Conservation (phyloP, 257 asterid genomes). For the Echites panduratus region DNA sequence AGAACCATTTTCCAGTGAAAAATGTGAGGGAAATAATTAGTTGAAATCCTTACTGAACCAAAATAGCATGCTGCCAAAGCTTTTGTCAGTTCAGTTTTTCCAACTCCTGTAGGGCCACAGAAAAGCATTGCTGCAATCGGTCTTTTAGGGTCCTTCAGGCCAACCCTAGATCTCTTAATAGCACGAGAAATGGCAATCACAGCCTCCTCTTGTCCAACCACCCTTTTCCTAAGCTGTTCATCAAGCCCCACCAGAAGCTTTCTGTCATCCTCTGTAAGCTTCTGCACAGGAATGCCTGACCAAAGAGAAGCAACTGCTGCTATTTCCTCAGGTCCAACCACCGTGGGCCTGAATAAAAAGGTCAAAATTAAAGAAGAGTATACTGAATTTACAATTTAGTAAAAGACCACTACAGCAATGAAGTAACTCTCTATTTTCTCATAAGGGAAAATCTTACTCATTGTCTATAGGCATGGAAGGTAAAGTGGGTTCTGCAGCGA, state of each 20-base stretch:
- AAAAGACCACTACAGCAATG: slow-evolving; percentile 5
- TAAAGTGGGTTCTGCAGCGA: slow-evolving; percentile 26
- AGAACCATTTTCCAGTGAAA: neutral
- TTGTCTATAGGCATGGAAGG: slow-evolving; percentile 33
- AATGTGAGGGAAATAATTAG: neutral
- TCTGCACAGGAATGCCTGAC: slow-evolving; percentile 88
- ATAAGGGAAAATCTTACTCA: slow-evolving; percentile 56
- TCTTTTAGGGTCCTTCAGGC: slow-evolving; percentile 85
- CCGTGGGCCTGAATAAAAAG: slow-evolving; percentile 38
- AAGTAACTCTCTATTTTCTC: slow-evolving; percentile 16
- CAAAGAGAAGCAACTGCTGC: slow-evolving; percentile 90
- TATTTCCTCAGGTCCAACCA: slow-evolving; percentile 87
- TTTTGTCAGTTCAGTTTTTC: slow-evolving; percentile 93
- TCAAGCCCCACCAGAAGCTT: slow-evolving; percentile 69
- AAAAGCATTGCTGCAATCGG: slow-evolving; percentile 98
- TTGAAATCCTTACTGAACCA: slow-evolving; percentile 73
- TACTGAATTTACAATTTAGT: slow-evolving; percentile 7
- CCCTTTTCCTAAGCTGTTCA: slow-evolving; percentile 87
- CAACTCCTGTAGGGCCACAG: slow-evolving; percentile 99
- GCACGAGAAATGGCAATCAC: slow-evolving; percentile 86
- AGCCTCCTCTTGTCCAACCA: slow-evolving; percentile 97
- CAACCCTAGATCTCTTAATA: slow-evolving; percentile 94
- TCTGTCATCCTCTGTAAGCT: slow-evolving; percentile 82
- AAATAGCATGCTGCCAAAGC: slow-evolving; percentile 88
- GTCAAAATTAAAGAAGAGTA: slow-evolving; percentile 8